Evolutionary conservation across 2,329 filamentous ascomycete genomes (phyloP), one percentile per base, ranked within the genome.

Genomic region (Aspergillus udagawae): DNA sequence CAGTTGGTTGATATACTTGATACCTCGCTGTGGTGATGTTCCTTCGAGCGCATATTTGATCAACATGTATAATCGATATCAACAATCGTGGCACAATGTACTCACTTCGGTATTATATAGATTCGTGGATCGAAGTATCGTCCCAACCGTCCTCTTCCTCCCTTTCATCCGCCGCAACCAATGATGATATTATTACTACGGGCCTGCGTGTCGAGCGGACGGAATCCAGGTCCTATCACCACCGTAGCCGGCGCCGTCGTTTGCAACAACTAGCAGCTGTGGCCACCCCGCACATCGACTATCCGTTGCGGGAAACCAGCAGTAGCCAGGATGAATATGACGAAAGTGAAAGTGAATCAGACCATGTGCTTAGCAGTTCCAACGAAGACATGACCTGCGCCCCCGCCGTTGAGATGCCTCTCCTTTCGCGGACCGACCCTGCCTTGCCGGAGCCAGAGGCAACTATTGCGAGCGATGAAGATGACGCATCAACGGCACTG

Each of bases 281-380:
- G 70, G 76, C 68, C 63, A 74, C 73, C 49, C 70, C 74, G 29
- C 71, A 74, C 58, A 67, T 76, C 53, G 69, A 73, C 55, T 77
- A 77, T 55, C 69, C 73, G 7, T 71, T 70, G 47, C 76, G 77
- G 44, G 76, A 82, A 17, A 70, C 74, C 28, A 78, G 76, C 52
- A 95, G 91, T 74, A 96, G 92, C 68, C 91, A 96, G 72, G 92
- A 96, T 65, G 92, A 96, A 76, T 96, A 95, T 67, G 91, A 96
- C 35, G 92, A 96, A 78, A 95, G 89, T 60, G 92, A 96, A 73
- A 96, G 84, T 74, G 92, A 96, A 61, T 91, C 92, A 45, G 92
- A 96, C 66, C 84, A 82, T 55, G 79, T 86, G 52, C 78, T 87
- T 77, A 84, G 82, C 56, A 86, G 83, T 58, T 87, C 85, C 3